Evolutionary conservation across 495 filamentous ascomycete genomes (phyloP), one percentile per base, ranked within the genome.

Genomic region (Penicillium salamii): DNA sequence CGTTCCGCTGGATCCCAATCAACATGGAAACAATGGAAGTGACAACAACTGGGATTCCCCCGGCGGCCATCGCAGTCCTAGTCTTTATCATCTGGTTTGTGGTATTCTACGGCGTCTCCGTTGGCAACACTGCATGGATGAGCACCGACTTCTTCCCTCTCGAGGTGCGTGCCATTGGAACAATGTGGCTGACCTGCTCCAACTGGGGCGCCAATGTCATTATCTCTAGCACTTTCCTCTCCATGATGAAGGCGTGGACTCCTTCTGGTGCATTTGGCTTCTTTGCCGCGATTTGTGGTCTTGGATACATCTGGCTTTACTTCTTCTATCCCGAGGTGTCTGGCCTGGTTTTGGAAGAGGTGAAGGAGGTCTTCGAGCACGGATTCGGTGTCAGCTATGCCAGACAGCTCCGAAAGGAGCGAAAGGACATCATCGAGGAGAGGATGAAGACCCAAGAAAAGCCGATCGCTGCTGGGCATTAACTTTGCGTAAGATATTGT

Each of bases 151-250:
- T 79, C 56, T 75, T 75, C 49, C 74, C 77, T 18, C 64, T 78
- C 47, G 76, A 79, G 55, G 73, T 79, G 3, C 68, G 77, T 24
- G 76, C 77, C 12, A 65, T 75, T 53, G 75, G 77, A 1, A 79
- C 76, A 1, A 79, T 79, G 76, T 68, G 75, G 65, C 49, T 75
- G 20, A 79, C 75, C 13, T 70, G 70, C 46, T 72, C 70, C 8
- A 71, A 67, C 60, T 80, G 75, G 76, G 75, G 67, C 9, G 66
- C 61, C 50, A 79, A 80, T 54, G 69, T 80, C 49, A 77, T 80
- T 51, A 63, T 80, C 20, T 68, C 75, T 19, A 76, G 72, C 26
- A 77, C 75, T 1, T 80, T 80, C 59, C 55, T 79, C 23, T 71
- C 74, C 1, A 67, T 71, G 69, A 77, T 78, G 62, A 65, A 78